Percentiles rank a stretch among this genome's conserved stretches.
Evolutionary conservation across 2,329 filamentous ascomycete genomes (phyloP).

Genomic region (Trichoderma guizhouense): DNA sequence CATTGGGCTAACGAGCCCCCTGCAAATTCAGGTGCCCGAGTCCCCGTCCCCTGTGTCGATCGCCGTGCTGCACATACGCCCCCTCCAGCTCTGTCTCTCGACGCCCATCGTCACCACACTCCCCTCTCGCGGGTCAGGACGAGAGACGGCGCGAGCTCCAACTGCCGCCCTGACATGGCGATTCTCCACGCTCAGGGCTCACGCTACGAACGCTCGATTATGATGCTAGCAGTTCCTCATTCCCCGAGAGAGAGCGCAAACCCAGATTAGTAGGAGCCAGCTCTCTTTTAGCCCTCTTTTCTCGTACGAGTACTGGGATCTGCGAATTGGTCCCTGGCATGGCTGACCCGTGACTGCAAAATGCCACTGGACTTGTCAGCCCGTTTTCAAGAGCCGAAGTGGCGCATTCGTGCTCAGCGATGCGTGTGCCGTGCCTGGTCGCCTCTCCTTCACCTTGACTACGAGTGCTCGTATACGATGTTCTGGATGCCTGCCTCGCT

Average conservation of each 20-base stretch:
- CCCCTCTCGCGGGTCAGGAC: background rate
- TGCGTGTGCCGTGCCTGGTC: background rate
- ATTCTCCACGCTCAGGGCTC: background rate
- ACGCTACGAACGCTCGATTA: background rate
- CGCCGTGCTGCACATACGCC: slow-evolving; percentile 3
- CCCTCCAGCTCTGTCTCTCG: background rate
- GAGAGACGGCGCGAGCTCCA: background rate
- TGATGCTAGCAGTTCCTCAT: background rate
- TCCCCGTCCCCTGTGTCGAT: slow-evolving; percentile 20
- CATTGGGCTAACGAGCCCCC: background rate
- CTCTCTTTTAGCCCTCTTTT: background rate
- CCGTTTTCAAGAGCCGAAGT: slow-evolving; percentile 19
- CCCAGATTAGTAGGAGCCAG: background rate
- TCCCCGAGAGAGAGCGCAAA: background rate
- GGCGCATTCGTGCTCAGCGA: slow-evolving; percentile 12
- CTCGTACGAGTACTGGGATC: background rate
- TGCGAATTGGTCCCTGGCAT: background rate
- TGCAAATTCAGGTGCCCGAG: slow-evolving; percentile 18
- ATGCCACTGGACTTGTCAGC: background rate
- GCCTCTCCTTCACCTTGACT: background rate
- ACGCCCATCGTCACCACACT: background rate
- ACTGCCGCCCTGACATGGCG: background rate
- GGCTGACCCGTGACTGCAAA: background rate
- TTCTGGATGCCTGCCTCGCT: background rate
- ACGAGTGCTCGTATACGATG: background rate